These are phyloP conservation scores for Paramarasmius palmivorus DNA, from an alignment of 1,284 basidiomycete genomes.

Conservation along the genomic window DNA sequence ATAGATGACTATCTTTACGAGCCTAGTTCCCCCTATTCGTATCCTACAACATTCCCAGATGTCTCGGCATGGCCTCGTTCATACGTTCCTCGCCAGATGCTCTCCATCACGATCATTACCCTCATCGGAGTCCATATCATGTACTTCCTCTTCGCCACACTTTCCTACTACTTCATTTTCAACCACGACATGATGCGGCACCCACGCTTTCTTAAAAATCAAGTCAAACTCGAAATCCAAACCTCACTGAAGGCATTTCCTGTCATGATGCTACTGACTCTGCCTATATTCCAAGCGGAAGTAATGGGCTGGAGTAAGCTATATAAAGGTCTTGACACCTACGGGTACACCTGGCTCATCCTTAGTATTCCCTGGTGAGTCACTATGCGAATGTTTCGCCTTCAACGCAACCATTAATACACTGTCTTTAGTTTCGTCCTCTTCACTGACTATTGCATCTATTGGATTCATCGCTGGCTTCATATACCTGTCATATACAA, in stretches of 20 bases:
- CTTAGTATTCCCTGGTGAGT: conserved; percentile 66
- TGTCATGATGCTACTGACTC: conserved; percentile 75
- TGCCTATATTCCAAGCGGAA: conserved; percentile 95
- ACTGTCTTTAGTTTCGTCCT: conserved; percentile 66
- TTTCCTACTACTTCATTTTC: conserved; percentile 89
- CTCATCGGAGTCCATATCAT: conserved; percentile 79
- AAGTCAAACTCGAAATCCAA: conserved; percentile 84
- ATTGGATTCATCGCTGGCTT: conserved; percentile 92
- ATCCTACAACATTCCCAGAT: conserved; percentile 27
- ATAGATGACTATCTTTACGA: conserved; percentile 29
- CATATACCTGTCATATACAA: conserved; percentile 49
- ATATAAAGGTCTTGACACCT: conserved; percentile 78
- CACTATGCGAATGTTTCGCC: conserved; percentile 3
- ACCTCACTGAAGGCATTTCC: conserved; percentile 81
- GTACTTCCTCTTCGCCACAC: conserved; percentile 85
- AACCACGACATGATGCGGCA: conserved; percentile 97
- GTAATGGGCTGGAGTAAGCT: conserved; percentile 84
- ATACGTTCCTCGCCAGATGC: conserved; percentile 74
- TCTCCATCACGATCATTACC: conserved; percentile 79
- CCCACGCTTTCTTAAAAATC: conserved; percentile 90
- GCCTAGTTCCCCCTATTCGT: conserved; percentile 27
- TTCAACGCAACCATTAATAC: too few relatives aligned
- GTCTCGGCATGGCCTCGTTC: conserved; percentile 80
- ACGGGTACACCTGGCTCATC: conserved; percentile 67
- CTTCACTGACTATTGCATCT: conserved; percentile 92